Evolutionary conservation across 106 monocot species (phyloP).

Genomic region (Hemerocallis citrina): DNA sequence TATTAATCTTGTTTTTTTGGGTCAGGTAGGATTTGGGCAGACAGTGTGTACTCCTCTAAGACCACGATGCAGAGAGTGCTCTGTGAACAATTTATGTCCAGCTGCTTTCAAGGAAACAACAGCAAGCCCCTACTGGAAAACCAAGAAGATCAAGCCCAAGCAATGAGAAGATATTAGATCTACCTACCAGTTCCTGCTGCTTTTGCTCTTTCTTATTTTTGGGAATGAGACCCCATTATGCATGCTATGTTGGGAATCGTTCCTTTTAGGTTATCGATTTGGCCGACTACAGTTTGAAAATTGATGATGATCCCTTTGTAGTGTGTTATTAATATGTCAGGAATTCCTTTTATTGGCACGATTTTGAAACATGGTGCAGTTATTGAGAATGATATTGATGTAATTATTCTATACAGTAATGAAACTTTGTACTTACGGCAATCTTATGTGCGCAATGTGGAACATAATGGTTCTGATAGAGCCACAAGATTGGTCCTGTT

Average conservation of each 20-base stretch:
- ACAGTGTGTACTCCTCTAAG: slow-evolving; percentile 86
- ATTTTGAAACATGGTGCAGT: not conserved
- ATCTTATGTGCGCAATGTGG: no score
- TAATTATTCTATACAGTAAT: no score
- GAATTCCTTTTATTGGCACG: not conserved
- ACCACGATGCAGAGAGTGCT: slow-evolving; percentile 56
- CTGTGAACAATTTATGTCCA: slow-evolving; percentile 58
- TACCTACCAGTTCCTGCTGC: not conserved
- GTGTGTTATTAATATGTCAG: not conserved
- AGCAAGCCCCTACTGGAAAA: slow-evolving; percentile 27
- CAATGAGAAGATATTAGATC: slow-evolving; percentile 13
- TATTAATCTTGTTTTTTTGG: not conserved
- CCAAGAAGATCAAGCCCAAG: slow-evolving; percentile 20
- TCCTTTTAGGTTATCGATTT: not conserved
- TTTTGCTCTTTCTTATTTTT: not conserved
- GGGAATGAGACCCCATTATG: no score
- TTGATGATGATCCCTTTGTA: not conserved
- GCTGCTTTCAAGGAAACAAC: slow-evolving; percentile 73
- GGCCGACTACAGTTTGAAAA: not conserved
- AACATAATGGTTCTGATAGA: no score
- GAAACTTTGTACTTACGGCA: no score
- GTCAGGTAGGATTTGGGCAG: slow-evolving; percentile 95
- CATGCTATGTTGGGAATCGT: no score
- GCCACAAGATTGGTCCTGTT: no score
- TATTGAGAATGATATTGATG: not conserved